A percentile compares a stretch with the other conserved stretches of the same genome.
phyloP scores from a whole-genome alignment of 176 grass and related monocot species.

The Miscanthus lutarioriparius region DNA sequence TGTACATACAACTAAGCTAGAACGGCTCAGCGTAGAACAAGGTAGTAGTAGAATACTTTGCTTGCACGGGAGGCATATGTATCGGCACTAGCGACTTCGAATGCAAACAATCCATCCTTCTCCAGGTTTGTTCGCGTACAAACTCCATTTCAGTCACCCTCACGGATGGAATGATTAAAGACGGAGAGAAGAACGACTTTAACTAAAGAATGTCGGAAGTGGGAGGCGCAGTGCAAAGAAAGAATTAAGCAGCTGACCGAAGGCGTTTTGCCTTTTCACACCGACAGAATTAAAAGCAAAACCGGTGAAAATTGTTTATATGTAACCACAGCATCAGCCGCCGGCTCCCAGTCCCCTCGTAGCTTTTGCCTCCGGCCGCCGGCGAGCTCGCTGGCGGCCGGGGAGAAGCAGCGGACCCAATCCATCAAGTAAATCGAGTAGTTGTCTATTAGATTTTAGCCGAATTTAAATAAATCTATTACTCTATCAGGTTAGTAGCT shows the following conservation, averaged over 20 bases:
- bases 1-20: too few relatives aligned
- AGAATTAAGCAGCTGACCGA: not conserved
- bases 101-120: not conserved
- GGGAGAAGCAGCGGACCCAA: too few relatives aligned
- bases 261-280: slow-evolving; percentile 18
- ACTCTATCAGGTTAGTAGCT: too few relatives aligned
- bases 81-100: not conserved
- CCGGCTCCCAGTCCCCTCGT: too few relatives aligned
- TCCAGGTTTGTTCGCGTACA: slow-evolving; percentile 2
- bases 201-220: slow-evolving; percentile 11
- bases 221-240: not conserved
- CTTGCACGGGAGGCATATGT: not conserved
- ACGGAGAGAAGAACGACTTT: slow-evolving; percentile 24
- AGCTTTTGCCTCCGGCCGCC: too few relatives aligned
- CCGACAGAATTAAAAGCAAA: not conserved
- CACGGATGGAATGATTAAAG: slow-evolving; percentile 26
- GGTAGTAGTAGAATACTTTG: not conserved
- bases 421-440: too few relatives aligned
- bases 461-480: too few relatives aligned
- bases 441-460: too few relatives aligned
- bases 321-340: not conserved
- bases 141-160: not conserved
- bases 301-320: not conserved
- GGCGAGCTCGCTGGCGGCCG: too few relatives aligned
- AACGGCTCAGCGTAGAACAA: not conserved